Evolutionary conservation across 1,284 basidiomycete genomes (phyloP), one percentile per base, ranked within the genome.

Genomic region (Puccinia novopanici): DNA sequence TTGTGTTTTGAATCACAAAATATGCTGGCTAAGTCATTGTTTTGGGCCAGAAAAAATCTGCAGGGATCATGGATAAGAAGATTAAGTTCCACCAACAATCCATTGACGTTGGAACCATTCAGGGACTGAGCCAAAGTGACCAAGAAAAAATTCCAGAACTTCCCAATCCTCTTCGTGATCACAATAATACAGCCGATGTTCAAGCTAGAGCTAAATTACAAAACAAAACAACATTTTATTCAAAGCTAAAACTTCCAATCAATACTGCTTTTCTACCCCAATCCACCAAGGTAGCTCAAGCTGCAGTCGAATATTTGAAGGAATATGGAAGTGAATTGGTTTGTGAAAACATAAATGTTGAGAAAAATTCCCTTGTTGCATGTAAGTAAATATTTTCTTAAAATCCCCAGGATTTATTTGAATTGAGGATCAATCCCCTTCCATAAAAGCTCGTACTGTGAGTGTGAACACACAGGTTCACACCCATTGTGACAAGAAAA

Each of bases 391-490:
- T n/a, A n/a, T n/a, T n/a, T n/a, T n/a, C n/a, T n/a, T n/a, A n/a
- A n/a, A n/a, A n/a, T n/a, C n/a, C n/a, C n/a, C n/a, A n/a, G n/a
- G n/a, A n/a, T n/a, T n/a, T n/a, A n/a, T n/a, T n/a, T n/a, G n/a
- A n/a, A n/a, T n/a, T n/a, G n/a, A n/a, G n/a, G n/a, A n/a, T n/a
- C n/a, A n/a, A n/a, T n/a, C n/a, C 45, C 15, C 45, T 45, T 45
- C 45, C 15, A 8, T 15, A 6, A 45, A 45, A 61, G 59, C 59
- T n/a, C 30, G 34, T 27, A 61, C 59, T 37, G 24, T 61, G 15
- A 61, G 59, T 61, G 59, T 61, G 30, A 61, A 61, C 24, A n/a
- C 19, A 24, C 59, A 61, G 37, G 34, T 61, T n/a, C 59, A 61
- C 37, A 61, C 59, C 9, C 59, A 61, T 37, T 17, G 17, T 3